Percentiles rank a stretch among this genome's conserved stretches.
phyloP scores from a whole-genome alignment of 1,284 basidiomycete species.

The Rhodotorula sp. region DNA sequence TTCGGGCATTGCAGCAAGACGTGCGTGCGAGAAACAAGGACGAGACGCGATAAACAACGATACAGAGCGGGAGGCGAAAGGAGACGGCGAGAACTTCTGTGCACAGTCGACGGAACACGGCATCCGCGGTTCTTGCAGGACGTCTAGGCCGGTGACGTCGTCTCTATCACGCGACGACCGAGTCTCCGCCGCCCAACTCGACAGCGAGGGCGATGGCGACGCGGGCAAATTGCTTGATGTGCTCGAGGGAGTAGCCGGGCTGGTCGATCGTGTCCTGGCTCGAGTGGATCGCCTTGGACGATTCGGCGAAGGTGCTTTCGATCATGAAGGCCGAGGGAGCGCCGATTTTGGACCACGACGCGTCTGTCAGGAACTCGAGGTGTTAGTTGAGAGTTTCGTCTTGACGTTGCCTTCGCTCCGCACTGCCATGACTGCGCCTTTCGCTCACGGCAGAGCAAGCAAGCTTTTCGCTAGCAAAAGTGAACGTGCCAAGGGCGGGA shows the following conservation, averaged over 20 bases:
- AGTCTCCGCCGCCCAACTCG: slow-evolving; percentile 31
- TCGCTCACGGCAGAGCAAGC: no score
- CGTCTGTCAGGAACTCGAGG: neutral
- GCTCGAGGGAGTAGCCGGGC: slow-evolving; percentile 70
- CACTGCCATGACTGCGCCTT: no score
- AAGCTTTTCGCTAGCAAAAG: no score
- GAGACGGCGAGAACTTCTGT: no score
- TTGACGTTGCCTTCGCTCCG: no score
- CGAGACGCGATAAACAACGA: neutral
- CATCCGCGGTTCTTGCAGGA: no score
- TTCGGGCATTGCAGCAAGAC: no score
- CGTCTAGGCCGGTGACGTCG: neutral
- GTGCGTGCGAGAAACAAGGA: no score
- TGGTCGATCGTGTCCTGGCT: slow-evolving; percentile 75
- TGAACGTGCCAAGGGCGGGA: no score
- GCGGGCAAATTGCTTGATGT: slow-evolving; percentile 44
- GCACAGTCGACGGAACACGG: no score
- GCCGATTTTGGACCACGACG: slow-evolving; percentile 49
- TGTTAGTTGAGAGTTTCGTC: neutral
- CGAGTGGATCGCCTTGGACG: slow-evolving; percentile 63
- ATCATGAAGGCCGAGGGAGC: slow-evolving; percentile 49
- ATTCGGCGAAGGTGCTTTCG: slow-evolving; percentile 41
- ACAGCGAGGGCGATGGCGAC: slow-evolving; percentile 29
- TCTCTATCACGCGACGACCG: neutral
- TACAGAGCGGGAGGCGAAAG: neutral